A percentile compares a stretch with the other conserved stretches of the same genome.
These are phyloP conservation scores for Beauveria asiatica DNA, from an alignment of 2,329 filamentous ascomycete species.

Conservation along the genomic window DNA sequence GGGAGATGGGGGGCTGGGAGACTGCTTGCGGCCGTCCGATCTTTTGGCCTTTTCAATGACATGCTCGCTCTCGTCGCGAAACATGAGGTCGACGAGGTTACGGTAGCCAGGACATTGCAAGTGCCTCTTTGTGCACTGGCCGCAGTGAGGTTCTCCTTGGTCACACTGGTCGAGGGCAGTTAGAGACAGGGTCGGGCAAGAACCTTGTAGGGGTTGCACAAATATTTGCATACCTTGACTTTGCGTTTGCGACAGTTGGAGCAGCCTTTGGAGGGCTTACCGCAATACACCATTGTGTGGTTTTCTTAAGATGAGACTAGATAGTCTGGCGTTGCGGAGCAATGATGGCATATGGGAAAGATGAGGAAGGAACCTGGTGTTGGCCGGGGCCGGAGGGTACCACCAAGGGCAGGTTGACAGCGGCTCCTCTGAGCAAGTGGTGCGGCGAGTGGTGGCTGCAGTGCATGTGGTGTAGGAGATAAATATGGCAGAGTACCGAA, in stretches of 20 bases:
- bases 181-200: slow-evolving; percentile 1
- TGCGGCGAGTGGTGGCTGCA: background rate
- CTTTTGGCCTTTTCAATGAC: slow-evolving; percentile 42
- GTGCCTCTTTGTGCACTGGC: slow-evolving; percentile 45
- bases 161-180: slow-evolving; percentile 36
- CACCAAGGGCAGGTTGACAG: background rate
- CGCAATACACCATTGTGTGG: slow-evolving; percentile 45
- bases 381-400: background rate
- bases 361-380: background rate
- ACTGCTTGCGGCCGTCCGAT: slow-evolving; percentile 18
- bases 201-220: slow-evolving; percentile 2
- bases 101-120: slow-evolving; percentile 47
- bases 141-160: slow-evolving; percentile 41
- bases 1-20: slow-evolving; percentile 12
- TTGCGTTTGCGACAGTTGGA: slow-evolving; percentile 47
- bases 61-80: slow-evolving; percentile 47
- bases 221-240: slow-evolving; percentile 38
- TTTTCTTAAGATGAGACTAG: background rate
- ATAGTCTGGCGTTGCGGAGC: background rate
- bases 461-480: background rate
- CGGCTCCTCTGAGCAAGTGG: background rate
- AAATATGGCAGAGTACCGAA: background rate
- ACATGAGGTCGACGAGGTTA: slow-evolving; percentile 48
- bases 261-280: slow-evolving; percentile 49
- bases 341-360: background rate